phyloP scores from a whole-genome alignment of 148 eudicot species.

The Camellia lanceoleosa region DNA sequence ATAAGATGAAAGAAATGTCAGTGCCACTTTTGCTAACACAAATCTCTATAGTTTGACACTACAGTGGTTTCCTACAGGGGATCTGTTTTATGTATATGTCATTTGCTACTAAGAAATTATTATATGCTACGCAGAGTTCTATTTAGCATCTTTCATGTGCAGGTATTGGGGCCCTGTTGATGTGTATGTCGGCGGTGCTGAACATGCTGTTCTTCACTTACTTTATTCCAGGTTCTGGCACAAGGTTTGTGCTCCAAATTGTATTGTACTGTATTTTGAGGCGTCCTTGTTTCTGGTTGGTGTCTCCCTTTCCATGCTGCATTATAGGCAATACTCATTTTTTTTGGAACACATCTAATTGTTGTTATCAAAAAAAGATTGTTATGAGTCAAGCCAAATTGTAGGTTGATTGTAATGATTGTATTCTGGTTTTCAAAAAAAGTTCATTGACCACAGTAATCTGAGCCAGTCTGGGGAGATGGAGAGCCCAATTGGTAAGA shows the following conservation, averaged over 20 bases:
- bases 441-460: not conserved
- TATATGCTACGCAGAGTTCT: constrained; percentile 1
- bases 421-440: not conserved
- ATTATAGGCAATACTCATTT: not conserved
- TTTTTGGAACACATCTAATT: not conserved
- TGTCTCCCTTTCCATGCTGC: not conserved
- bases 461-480: not conserved
- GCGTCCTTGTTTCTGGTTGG: not conserved
- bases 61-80: not conserved
- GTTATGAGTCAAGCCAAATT: not conserved
- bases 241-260: constrained; percentile 52
- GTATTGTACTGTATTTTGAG: not conserved
- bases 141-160: constrained; percentile 24
- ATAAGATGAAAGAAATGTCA: constrained; percentile 77
- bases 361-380: not conserved
- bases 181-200: constrained; percentile 98
- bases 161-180: constrained; percentile 99
- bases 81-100: no score
- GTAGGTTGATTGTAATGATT: not conserved
- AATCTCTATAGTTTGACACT: not conserved
- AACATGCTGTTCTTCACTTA: constrained; percentile 98
- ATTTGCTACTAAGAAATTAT: not conserved
- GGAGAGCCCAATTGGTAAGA: not conserved
- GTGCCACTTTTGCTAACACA: constrained; percentile 13
- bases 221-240: constrained; percentile 99